Evolutionary conservation across 805 yeast species (phyloP), one percentile per base, ranked within the genome.

Genomic region (Lachancea quebecensis): DNA sequence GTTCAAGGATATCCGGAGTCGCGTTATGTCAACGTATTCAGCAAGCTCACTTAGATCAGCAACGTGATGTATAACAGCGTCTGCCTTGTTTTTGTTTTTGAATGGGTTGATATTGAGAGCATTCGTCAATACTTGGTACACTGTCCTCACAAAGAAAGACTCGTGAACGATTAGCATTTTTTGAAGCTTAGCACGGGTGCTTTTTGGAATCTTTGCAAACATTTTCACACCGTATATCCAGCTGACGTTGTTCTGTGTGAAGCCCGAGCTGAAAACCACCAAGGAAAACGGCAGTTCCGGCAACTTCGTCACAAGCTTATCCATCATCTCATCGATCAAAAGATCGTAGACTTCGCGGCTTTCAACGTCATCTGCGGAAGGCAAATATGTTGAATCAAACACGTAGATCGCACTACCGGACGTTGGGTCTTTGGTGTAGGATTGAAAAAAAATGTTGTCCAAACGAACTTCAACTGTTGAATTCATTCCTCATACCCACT

Each of bases 141-240:
- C 74, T 0, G 95, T 82, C 54, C 88, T 78, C 25, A 87, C 77
- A 65, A 90, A 77, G 93, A 96, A 89, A 39, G 85, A 82, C 53
- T 90, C 96, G 64, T 91, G 97, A 2, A 91, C 95, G 28, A 90
- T 75, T 51, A 82, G 84, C 2, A 88, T 70, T 56, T 79, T 82
- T 42, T 68, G 67, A 37, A 91, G 64, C 45, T 75, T 70, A 42
- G 75, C 73, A 48, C 78, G 75, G 37, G 73, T 65, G 4, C 70
- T 71, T 12, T 75, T 72, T 1, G 91, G 79, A 25, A 91, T 72
- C 50, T 77, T 65, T 50, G 76, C 66, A 58, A 74, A 78, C 44
- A 79, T 71, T 41, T 69, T 73, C n/a, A 78, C 69, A 48, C 88
- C 85, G 77, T 88, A 83, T 7, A 82, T 71, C 89, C 95, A 81